Evolutionary conservation across 2,329 filamentous ascomycete genomes (phyloP).

Genomic region (Curvularia verruculosa): DNA sequence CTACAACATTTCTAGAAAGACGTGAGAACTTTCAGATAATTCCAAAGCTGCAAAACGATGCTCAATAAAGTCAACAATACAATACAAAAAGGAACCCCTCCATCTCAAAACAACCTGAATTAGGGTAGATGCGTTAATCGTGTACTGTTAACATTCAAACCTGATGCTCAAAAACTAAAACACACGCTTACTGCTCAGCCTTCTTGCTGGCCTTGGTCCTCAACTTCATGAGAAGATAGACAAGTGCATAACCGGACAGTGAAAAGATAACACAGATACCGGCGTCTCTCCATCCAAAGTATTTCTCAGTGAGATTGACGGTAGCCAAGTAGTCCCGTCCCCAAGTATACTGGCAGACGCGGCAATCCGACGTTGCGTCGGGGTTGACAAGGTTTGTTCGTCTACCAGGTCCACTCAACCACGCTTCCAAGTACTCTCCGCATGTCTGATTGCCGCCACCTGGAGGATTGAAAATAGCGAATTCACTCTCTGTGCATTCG

Average conservation of each 20-base stretch:
- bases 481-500: slow-evolving; percentile 44
- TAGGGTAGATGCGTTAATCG: neutral
- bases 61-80: neutral
- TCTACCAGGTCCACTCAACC: slow-evolving; percentile 20
- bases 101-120: neutral
- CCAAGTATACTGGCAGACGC: slow-evolving; percentile 64
- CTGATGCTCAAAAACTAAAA: neutral
- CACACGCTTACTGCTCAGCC: slow-evolving; percentile 34
- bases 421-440: slow-evolving; percentile 54
- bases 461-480: slow-evolving; percentile 56
- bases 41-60: neutral
- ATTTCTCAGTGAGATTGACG: slow-evolving; percentile 66
- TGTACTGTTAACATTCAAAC: neutral
- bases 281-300: slow-evolving; percentile 70
- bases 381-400: slow-evolving; percentile 65
- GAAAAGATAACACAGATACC: slow-evolving; percentile 65
- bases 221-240: slow-evolving; percentile 53
- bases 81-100: neutral
- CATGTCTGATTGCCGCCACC: slow-evolving; percentile 58
- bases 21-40: neutral
- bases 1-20: neutral
- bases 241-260: slow-evolving; percentile 60
- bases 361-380: slow-evolving; percentile 60
- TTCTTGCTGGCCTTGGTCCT: slow-evolving; percentile 52
- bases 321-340: slow-evolving; percentile 66